Percentiles rank a stretch among this genome's conserved stretches.
These are phyloP conservation scores for Acanthamoeba castellanii DNA, from an alignment of 208 protist species.

Conservation along the genomic window DNA sequence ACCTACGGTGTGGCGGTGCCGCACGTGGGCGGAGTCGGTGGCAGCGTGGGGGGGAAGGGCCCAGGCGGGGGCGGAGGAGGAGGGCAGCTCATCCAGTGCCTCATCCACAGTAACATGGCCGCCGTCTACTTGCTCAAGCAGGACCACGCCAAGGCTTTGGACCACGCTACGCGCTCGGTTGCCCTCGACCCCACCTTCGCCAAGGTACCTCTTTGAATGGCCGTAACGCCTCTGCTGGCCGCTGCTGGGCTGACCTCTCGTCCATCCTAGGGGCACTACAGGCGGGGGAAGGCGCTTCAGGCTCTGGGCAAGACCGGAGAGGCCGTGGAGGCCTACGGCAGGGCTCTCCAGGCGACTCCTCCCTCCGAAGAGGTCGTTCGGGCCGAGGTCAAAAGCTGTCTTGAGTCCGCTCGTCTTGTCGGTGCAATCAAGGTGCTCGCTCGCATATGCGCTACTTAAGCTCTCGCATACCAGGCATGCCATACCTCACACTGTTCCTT, in stretches of 20 bases:
- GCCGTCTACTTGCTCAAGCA: slow-evolving; percentile 33
- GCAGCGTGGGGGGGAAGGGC: background rate
- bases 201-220: background rate
- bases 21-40: background rate
- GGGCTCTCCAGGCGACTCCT: background rate
- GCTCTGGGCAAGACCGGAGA: background rate
- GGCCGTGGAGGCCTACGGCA: slow-evolving; percentile 7
- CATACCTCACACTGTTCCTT: background rate
- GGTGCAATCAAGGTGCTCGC: background rate
- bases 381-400: background rate
- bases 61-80: background rate
- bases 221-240: too few relatives aligned
- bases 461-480: background rate
- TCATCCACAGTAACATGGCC: slow-evolving; percentile 31
- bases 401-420: background rate
- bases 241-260: background rate
- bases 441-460: background rate
- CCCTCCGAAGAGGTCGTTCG: background rate
- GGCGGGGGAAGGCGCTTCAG: background rate
- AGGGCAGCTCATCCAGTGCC: background rate
- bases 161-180: background rate
- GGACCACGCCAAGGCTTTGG: background rate
- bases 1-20: background rate
- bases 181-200: background rate
- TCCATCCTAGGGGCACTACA: background rate